Evolutionary conservation across 2,329 filamentous ascomycete species (phyloP).

Genomic region (Cladosporium sp.): DNA sequence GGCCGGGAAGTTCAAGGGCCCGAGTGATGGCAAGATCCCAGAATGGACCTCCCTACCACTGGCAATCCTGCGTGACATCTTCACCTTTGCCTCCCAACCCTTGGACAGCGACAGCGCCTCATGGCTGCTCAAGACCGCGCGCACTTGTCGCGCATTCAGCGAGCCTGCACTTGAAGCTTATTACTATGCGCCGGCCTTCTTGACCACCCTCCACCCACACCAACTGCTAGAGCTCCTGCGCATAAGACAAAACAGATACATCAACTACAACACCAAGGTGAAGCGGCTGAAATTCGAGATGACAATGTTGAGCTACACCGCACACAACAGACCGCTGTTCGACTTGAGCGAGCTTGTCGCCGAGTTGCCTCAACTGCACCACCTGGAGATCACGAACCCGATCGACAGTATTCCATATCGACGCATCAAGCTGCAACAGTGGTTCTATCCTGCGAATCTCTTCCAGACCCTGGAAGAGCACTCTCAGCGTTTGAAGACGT

Average conservation of each 20-base stretch:
- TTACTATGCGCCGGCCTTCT: conserved; percentile 35
- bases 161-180: conserved; percentile 40
- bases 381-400: conserved; percentile 71
- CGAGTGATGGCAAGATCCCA: conserved; percentile 36
- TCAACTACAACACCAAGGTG: conserved; percentile 71
- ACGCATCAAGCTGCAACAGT: conserved; percentile 55
- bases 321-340: conserved; percentile 55
- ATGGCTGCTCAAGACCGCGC: conserved; percentile 38
- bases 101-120: conserved; percentile 29
- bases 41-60: conserved; percentile 38
- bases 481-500: conserved; percentile 48
- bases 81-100: conserved; percentile 35
- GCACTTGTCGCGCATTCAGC: conserved; percentile 37
- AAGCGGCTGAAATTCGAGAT: conserved; percentile 70
- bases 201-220: conserved; percentile 33
- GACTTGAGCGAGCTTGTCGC: conserved; percentile 61
- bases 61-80: conserved; percentile 37
- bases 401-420: conserved; percentile 69
- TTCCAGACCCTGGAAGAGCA: conserved; percentile 62
- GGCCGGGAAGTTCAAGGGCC: conserved; percentile 31
- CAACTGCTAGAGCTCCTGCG: conserved; percentile 34
- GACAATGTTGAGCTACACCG: conserved; percentile 56
- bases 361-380: conserved; percentile 64
- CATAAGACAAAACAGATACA: conserved; percentile 30
- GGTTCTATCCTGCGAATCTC: conserved; percentile 67